Percentiles rank a stretch among this genome's conserved stretches.
phyloP scores from a whole-genome alignment of 257 asterid species.

The Nicotiana obtusifolia region DNA sequence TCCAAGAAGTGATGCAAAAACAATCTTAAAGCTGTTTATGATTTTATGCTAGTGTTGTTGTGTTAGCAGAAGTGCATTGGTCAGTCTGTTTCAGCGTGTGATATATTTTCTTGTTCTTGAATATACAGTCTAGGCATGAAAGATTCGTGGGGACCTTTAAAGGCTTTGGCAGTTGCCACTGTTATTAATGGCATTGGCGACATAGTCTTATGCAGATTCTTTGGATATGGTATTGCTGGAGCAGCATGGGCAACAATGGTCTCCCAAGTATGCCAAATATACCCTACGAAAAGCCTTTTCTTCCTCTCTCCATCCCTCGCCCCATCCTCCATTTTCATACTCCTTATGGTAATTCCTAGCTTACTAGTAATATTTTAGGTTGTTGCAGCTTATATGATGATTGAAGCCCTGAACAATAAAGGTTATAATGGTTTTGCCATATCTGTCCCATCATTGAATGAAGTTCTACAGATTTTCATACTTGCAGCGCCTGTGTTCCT shows the following conservation, averaged over 20 bases:
- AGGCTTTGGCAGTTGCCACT: slow-evolving; percentile 87
- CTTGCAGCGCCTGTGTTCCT: slow-evolving; percentile 94
- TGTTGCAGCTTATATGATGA: slow-evolving; percentile 93
- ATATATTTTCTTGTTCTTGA: background rate
- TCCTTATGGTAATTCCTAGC: background rate
- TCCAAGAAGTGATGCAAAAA: too few relatives aligned
- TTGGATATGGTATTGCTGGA: slow-evolving; percentile 93
- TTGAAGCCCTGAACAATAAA: slow-evolving; percentile 61
- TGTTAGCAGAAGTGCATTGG: background rate
- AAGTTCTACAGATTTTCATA: slow-evolving; percentile 61
- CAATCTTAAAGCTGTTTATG: background rate
- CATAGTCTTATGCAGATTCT: slow-evolving; percentile 70
- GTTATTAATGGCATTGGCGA: slow-evolving; percentile 81
- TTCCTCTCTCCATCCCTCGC: background rate
- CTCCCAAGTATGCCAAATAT: slow-evolving; percentile 57
- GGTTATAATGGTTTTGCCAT: slow-evolving; percentile 81
- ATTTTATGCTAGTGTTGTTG: background rate
- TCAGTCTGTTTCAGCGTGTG: background rate
- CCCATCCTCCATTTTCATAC: background rate
- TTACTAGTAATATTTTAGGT: slow-evolving; percentile 41
- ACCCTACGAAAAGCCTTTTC: background rate
- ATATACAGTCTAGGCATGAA: slow-evolving; percentile 87
- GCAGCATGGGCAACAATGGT: slow-evolving; percentile 99
- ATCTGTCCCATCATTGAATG: slow-evolving; percentile 65
- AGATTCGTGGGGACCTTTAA: slow-evolving; percentile 97